These are phyloP conservation scores for Geosiphon pyriformis DNA, from an alignment of 192 early-diverging fungal species.

Conservation along the genomic window DNA sequence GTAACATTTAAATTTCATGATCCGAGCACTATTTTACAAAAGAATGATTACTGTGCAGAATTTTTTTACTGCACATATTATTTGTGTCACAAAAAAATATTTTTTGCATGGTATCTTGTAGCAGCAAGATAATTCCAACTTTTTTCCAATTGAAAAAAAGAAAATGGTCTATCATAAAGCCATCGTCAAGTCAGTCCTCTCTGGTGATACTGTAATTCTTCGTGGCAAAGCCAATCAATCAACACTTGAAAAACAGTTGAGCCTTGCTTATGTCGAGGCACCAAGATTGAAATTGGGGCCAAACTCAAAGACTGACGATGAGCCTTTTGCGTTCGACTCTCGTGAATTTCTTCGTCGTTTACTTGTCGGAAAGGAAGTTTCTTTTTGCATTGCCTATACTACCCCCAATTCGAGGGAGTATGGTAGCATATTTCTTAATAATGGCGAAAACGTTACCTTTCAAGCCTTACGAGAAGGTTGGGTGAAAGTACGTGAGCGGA, in stretches of 20 bases:
- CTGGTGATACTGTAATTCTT: conserved; percentile 88
- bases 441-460: conserved; percentile 62
- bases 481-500: conserved; percentile 67
- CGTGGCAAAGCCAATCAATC: conserved; percentile 74
- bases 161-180: conserved; percentile 53
- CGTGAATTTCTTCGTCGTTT: conserved; percentile 85
- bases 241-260: conserved; percentile 80
- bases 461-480: conserved; percentile 77
- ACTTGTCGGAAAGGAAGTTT: conserved; percentile 84
- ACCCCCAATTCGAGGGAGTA: conserved; percentile 66
- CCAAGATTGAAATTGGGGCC: conserved; percentile 64
- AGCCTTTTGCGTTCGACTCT: conserved; percentile 81
- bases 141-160: not conserved
- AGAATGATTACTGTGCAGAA: too few relatives aligned
- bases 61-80: too few relatives aligned
- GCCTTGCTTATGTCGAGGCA: conserved; percentile 73
- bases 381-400: conserved; percentile 76
- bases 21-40: too few relatives aligned
- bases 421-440: conserved; percentile 46
- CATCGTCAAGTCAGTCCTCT: conserved; percentile 82
- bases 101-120: not conserved
- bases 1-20: too few relatives aligned
- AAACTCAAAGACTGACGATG: conserved; percentile 77
- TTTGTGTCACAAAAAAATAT: not conserved
- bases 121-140: not conserved